phyloP scores from a whole-genome alignment of 2,329 filamentous ascomycete genomes.

The Cordyceps javanica region DNA sequence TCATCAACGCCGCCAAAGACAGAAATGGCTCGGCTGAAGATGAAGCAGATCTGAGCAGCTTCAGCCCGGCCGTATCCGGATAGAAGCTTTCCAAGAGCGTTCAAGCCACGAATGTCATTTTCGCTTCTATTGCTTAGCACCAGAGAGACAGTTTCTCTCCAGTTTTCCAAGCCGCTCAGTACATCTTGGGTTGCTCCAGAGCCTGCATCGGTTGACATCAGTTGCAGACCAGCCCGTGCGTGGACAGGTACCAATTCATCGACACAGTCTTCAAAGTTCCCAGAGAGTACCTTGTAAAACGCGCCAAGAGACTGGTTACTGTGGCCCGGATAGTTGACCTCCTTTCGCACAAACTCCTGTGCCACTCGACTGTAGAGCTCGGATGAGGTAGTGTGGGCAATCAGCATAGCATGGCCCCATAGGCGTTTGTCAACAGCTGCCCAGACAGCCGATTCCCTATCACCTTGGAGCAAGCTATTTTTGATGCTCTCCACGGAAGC shows the following conservation, averaged over 20 bases:
- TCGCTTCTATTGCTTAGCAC: constrained; percentile 82
- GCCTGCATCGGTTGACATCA: constrained; percentile 69
- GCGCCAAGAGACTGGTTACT: constrained; percentile 85
- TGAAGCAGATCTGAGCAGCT: constrained; percentile 87
- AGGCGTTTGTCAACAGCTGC: constrained; percentile 84
- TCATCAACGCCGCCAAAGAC: constrained; percentile 83
- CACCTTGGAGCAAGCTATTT: constrained; percentile 66
- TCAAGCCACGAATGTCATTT: constrained; percentile 70
- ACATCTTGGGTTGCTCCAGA: constrained; percentile 61
- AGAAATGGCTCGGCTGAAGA: constrained; percentile 69
- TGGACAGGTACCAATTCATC: constrained; percentile 93
- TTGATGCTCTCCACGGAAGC: constrained; percentile 66
- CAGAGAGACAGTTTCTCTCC: constrained; percentile 83
- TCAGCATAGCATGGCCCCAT: constrained; percentile 94
- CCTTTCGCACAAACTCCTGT: constrained; percentile 91
- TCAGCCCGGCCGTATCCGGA: constrained; percentile 81
- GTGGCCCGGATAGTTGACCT: constrained; percentile 75
- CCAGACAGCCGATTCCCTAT: constrained; percentile 90
- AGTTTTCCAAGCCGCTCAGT: constrained; percentile 82
- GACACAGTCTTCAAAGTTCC: constrained; percentile 89
- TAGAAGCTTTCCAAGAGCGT: constrained; percentile 75
- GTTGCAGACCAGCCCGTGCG: constrained; percentile 83
- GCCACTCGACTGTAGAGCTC: constrained; percentile 89
- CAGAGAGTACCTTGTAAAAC: constrained; percentile 87
- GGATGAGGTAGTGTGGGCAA: constrained; percentile 70